Evolutionary conservation across 2,329 filamentous ascomycete genomes (phyloP).

Genomic region (Cytospora piceae): DNA sequence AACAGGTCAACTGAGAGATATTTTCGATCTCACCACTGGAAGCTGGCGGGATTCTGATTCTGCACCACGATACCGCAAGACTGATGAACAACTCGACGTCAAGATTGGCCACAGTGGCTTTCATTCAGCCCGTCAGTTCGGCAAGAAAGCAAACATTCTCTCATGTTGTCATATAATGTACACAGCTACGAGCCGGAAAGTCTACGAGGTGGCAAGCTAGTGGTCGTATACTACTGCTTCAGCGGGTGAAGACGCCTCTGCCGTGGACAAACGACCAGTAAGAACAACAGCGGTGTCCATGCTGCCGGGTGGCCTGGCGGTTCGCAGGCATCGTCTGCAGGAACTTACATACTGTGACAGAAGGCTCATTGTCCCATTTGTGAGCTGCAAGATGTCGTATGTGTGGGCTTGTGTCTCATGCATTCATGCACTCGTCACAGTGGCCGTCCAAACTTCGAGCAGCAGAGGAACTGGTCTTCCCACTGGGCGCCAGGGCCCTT

Average conservation of each 20-base stretch:
- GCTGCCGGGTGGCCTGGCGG: neutral
- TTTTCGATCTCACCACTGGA: slow-evolving; percentile 21
- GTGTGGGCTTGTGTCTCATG: slow-evolving; percentile 25
- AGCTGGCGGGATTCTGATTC: slow-evolving; percentile 3
- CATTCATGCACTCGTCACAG: slow-evolving; percentile 18
- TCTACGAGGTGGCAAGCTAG: slow-evolving; percentile 25
- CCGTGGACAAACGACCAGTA: slow-evolving; percentile 21
- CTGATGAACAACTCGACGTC: slow-evolving; percentile 11
- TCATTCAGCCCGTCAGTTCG: slow-evolving; percentile 7
- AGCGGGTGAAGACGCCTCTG: slow-evolving; percentile 21
- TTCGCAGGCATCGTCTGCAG: slow-evolving; percentile 19
- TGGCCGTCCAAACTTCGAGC: slow-evolving; percentile 22
- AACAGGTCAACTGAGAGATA: slow-evolving; percentile 16
- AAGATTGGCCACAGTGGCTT: slow-evolving; percentile 14
- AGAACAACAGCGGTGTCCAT: neutral
- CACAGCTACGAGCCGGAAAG: slow-evolving; percentile 8
- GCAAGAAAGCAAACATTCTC: slow-evolving; percentile 3
- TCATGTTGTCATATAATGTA: neutral
- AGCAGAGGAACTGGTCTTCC: slow-evolving; percentile 19
- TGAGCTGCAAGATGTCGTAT: slow-evolving; percentile 31
- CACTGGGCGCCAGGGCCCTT: slow-evolving; percentile 19
- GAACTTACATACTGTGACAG: slow-evolving; percentile 18
- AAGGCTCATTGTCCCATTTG: slow-evolving; percentile 24
- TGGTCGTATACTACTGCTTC: slow-evolving; percentile 21
- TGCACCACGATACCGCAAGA: slow-evolving; percentile 12